Percentiles rank a stretch among this genome's conserved stretches.
phyloP scores from a whole-genome alignment of 306 rosid species.

The Crataegus laevigata region DNA sequence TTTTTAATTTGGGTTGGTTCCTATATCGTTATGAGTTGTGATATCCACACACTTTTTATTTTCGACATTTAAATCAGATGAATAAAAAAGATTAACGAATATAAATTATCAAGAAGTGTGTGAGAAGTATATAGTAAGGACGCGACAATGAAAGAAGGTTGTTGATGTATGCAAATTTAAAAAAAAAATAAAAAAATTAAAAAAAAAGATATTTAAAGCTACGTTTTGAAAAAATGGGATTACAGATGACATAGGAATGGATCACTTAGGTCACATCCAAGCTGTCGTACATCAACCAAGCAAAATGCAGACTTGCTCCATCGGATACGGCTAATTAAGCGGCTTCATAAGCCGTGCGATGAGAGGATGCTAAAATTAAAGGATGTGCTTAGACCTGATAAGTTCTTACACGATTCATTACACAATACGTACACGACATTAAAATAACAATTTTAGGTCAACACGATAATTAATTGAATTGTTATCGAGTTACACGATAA shows the following conservation, averaged over 20 bases:
- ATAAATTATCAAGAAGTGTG: too few relatives aligned
- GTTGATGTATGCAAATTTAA: not conserved
- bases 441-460: too few relatives aligned
- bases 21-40: not conserved
- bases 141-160: slow-evolving; percentile 14
- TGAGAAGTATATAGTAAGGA: slow-evolving; percentile 17
- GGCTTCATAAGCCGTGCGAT: slow-evolving; percentile 7
- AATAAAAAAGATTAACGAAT: too few relatives aligned
- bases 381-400: too few relatives aligned
- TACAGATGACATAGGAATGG: slow-evolving; percentile 1
- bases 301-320: not conserved
- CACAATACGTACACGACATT: too few relatives aligned
- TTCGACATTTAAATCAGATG: too few relatives aligned
- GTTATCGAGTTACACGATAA: too few relatives aligned
- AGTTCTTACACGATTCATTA: too few relatives aligned
- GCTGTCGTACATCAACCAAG: slow-evolving; percentile 17
- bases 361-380: not conserved
- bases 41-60: too few relatives aligned
- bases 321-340: not conserved
- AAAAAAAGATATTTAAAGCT: not conserved
- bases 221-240: not conserved
- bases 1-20: slow-evolving; percentile 12
- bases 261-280: slow-evolving; percentile 23
- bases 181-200: not conserved
- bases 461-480: too few relatives aligned